Evolutionary conservation across 352 stramenopile genomes (phyloP).

Genomic region (Thalassiosira hispida): DNA sequence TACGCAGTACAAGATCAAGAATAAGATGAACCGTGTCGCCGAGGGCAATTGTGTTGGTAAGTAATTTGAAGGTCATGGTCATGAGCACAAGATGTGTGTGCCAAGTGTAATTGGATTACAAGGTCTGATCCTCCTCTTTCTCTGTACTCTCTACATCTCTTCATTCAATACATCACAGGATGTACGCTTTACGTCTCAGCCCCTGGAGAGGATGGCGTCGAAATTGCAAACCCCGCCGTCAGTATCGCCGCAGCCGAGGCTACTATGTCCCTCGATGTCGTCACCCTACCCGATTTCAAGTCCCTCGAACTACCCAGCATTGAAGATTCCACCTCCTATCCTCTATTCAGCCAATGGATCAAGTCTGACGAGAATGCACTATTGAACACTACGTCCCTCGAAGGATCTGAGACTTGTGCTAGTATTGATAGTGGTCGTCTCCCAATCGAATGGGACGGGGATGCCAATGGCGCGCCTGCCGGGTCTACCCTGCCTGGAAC

Average conservation of each 20-base stretch:
- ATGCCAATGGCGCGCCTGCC: background rate
- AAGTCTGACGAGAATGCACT: constrained; percentile 29
- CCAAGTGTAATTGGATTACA: no score
- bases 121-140: no score
- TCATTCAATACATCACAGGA: background rate
- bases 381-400: constrained; percentile 35
- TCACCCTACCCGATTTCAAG: constrained; percentile 34
- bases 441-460: background rate
- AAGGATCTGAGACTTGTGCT: constrained; percentile 31
- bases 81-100: no score
- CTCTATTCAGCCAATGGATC: constrained; percentile 22
- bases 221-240: constrained; percentile 25
- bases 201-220: background rate
- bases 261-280: background rate
- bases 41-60: constrained; percentile 31
- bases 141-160: background rate
- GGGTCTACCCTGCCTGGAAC: constrained; percentile 15
- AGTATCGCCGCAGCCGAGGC: constrained; percentile 14
- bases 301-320: constrained; percentile 27
- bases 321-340: constrained; percentile 24
- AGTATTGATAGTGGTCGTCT: constrained; percentile 29
- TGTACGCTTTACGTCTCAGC: constrained; percentile 17
- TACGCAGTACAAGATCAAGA: constrained; percentile 13
- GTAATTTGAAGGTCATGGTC: no score
- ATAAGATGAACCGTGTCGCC: no score